Conservation (phyloP, 2,329 filamentous ascomycete genomes). For the Exophiala viscosa region DNA sequence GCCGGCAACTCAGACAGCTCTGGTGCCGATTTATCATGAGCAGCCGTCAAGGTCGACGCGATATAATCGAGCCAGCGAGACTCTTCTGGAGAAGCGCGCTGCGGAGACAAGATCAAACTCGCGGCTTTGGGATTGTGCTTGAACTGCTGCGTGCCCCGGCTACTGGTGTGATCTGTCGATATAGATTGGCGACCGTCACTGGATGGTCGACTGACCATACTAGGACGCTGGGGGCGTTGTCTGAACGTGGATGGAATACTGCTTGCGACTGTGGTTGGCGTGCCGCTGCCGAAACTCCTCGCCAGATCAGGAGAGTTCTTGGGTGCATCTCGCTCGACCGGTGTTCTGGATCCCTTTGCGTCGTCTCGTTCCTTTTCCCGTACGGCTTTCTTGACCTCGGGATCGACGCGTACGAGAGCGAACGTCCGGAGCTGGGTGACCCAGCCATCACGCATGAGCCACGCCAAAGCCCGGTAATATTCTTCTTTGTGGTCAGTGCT, state of each 20-base stretch:
- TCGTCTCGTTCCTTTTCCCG: constrained; percentile 52
- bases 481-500: constrained; percentile 80
- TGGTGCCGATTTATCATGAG: constrained; percentile 34
- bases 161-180: constrained; percentile 21
- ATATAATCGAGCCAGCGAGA: constrained; percentile 62
- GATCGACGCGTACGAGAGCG: constrained; percentile 79
- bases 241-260: constrained; percentile 13
- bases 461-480: constrained; percentile 88
- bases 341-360: constrained; percentile 16
- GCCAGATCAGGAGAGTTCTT: constrained; percentile 4
- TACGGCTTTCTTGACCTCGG: constrained; percentile 77
- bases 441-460: constrained; percentile 89
- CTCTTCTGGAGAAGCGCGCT: constrained; percentile 73
- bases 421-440: constrained; percentile 91
- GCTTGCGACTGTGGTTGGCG: constrained; percentile 4
- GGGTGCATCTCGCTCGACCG: constrained; percentile 7
- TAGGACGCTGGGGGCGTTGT: constrained; percentile 23
- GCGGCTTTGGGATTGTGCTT: constrained; percentile 23
- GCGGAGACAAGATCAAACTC: constrained; percentile 68
- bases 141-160: constrained; percentile 8
- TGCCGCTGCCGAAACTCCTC: constrained; percentile 19
- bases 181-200: constrained; percentile 24
- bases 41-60: constrained; percentile 26
- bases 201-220: constrained; percentile 22
- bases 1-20: constrained; percentile 17